These are phyloP conservation scores for Monosporascus sp. DNA, from an alignment of 2,329 filamentous ascomycete species.

Conservation along the genomic window DNA sequence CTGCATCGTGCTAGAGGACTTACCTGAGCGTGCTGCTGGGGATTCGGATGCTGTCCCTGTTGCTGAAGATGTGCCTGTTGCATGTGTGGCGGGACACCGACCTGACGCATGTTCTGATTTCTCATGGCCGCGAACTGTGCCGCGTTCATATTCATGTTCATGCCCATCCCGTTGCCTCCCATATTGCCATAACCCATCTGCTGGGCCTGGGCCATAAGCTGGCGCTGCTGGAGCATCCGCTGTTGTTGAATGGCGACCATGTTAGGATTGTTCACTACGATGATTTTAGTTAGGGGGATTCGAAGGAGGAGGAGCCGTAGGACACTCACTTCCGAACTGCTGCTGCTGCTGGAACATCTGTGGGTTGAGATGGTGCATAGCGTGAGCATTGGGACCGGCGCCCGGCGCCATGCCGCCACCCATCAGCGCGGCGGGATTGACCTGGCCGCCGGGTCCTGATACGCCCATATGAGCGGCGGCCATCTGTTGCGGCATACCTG, in stretches of 20 bases:
- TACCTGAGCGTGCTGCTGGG: conserved; percentile 24
- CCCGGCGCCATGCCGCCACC: conserved; percentile 68
- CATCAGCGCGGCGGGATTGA: conserved; percentile 71
- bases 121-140: conserved; percentile 39
- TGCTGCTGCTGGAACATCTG: conserved; percentile 48
- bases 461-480: conserved; percentile 61
- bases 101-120: conserved; percentile 30
- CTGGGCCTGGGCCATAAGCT: conserved; percentile 25
- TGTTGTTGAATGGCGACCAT: conserved; percentile 23
- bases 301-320: not conserved
- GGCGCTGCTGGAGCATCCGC: conserved; percentile 19
- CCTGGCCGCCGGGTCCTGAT: conserved; percentile 65
- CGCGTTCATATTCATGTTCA: conserved; percentile 33
- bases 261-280: conserved; percentile 25
- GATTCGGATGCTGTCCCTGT: conserved; percentile 23
- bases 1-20: conserved; percentile 1
- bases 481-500: conserved; percentile 63
- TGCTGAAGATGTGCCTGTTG: conserved; percentile 32
- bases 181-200: conserved; percentile 21
- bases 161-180: conserved; percentile 30
- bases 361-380: conserved; percentile 66
- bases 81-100: conserved; percentile 39
- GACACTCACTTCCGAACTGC: conserved; percentile 28
- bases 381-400: conserved; percentile 60
- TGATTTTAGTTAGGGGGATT: conserved; percentile 4